Percentiles rank a stretch among this genome's conserved stretches.
Conservation (phyloP, 176 grass and related monocot genomes). For the Carex cristatella region DNA sequence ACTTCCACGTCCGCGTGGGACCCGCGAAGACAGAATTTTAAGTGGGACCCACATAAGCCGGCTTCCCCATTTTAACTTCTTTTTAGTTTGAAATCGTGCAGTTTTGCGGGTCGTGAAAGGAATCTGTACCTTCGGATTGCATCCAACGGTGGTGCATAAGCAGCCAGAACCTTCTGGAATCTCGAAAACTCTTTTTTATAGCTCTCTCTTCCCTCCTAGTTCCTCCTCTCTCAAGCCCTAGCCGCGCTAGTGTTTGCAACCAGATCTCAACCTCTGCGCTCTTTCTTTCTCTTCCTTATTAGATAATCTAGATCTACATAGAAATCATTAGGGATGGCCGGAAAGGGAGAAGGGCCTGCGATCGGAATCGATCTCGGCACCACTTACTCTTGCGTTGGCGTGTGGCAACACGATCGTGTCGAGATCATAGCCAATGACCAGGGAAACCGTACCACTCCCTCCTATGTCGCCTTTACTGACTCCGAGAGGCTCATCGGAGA, state of each 20-base stretch:
- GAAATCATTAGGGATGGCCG: background rate
- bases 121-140: background rate
- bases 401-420: background rate
- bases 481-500: conserved; percentile 41
- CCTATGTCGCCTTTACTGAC: background rate
- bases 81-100: background rate
- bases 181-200: background rate
- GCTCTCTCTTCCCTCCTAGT: background rate
- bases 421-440: conserved; percentile 14
- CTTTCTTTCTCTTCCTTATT: background rate
- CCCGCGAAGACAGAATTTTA: too few relatives aligned
- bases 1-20: too few relatives aligned
- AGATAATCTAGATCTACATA: background rate
- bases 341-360: background rate
- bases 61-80: too few relatives aligned
- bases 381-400: conserved; percentile 5
- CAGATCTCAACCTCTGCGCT: background rate
- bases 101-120: background rate
- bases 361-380: conserved; percentile 10
- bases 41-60: too few relatives aligned
- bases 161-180: background rate
- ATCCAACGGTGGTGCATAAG: background rate
- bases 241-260: background rate
- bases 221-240: background rate
- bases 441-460: conserved; percentile 4